phyloP scores from a whole-genome alignment of 129 eudicot species.

The Logfia minima region DNA sequence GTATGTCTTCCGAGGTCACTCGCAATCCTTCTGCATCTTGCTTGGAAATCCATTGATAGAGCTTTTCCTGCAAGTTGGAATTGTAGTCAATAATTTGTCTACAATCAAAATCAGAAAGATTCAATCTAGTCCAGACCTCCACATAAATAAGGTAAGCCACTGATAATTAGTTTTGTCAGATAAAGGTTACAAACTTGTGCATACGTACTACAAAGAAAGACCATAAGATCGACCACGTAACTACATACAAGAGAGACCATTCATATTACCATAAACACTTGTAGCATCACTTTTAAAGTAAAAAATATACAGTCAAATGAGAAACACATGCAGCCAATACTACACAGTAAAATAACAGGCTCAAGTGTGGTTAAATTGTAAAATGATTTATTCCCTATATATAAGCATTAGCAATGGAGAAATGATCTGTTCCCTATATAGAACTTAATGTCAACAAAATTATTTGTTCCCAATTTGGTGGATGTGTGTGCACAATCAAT shows the following conservation, averaged over 20 bases:
- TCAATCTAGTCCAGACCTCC: conserved; percentile 2
- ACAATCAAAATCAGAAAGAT: conserved; percentile 6
- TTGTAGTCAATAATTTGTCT: background rate
- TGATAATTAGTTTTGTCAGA: conserved; percentile 4
- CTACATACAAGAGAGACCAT: background rate
- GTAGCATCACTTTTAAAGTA: background rate
- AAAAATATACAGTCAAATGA: background rate
- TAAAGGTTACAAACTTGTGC: background rate
- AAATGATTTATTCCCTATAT: background rate
- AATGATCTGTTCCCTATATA: no score
- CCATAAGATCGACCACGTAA: background rate
- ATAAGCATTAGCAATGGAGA: background rate
- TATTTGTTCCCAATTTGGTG: background rate
- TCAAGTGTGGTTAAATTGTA: background rate
- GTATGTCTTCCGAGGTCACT: conserved; percentile 43
- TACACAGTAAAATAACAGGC: background rate
- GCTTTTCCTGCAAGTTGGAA: conserved; percentile 38
- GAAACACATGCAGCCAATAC: background rate
- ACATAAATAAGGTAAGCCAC: background rate
- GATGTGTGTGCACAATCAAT: background rate
- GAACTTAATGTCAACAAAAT: background rate
- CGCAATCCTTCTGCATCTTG: conserved; percentile 47
- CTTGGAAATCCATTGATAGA: conserved; percentile 48
- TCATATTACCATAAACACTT: background rate
- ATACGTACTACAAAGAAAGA: background rate